These are phyloP conservation scores for Nakazawaea ernobii DNA, from an alignment of 805 yeast species.

Conservation along the genomic window DNA sequence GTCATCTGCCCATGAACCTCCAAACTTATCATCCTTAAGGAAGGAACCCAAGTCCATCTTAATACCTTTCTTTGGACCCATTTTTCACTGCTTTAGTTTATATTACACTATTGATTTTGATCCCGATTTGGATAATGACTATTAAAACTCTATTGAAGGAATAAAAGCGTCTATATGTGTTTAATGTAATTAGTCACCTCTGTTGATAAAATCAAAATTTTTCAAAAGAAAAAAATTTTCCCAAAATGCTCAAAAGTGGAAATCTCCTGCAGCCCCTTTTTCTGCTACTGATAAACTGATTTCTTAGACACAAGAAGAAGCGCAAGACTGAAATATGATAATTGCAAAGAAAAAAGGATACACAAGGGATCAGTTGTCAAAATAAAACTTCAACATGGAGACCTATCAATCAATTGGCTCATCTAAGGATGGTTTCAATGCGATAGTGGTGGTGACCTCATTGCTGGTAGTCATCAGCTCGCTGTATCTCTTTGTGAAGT, in stretches of 20 bases:
- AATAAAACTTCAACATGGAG: background rate
- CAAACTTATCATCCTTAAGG: constrained; percentile 69
- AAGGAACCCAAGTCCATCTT: constrained; percentile 87
- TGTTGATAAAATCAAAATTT: constrained; percentile 1
- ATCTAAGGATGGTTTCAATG: background rate
- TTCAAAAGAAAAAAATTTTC: background rate
- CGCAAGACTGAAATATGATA: too few relatives aligned
- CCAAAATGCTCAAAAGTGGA: background rate
- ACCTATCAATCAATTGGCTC: background rate
- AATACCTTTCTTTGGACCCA: constrained; percentile 60
- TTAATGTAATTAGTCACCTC: background rate
- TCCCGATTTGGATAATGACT: too few relatives aligned
- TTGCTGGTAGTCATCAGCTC: background rate
- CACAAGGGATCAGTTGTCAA: background rate
- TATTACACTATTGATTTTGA: too few relatives aligned
- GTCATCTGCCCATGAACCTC: constrained; percentile 81
- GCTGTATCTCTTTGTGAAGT: background rate
- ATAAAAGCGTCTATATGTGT: too few relatives aligned
- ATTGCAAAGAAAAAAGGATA: background rate
- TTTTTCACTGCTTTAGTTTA: constrained; percentile 16
- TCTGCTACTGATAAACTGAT: too few relatives aligned
- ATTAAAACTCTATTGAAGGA: too few relatives aligned
- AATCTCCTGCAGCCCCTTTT: background rate
- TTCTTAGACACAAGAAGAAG: too few relatives aligned
- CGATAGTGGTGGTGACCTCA: background rate